phyloP scores from a whole-genome alignment of 768 basidiomycete genomes.

The Artomyces pyxidatus region DNA sequence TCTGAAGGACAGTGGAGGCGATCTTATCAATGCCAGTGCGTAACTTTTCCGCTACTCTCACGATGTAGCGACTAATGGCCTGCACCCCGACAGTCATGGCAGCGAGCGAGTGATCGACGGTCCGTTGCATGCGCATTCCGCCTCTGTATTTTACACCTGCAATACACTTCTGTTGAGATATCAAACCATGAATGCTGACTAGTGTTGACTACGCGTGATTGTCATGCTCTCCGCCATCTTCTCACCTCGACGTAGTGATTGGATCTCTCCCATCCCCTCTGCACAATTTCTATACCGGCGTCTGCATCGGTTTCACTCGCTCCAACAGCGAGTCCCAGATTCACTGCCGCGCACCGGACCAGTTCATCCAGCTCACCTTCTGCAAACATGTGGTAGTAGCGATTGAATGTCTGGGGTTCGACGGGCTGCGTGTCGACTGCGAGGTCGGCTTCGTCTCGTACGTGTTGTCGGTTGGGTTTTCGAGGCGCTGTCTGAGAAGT shows the following conservation, averaged over 20 bases:
- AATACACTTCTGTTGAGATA: neutral
- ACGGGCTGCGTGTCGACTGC: neutral
- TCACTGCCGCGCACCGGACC: slow-evolving; percentile 52
- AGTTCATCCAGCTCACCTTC: slow-evolving; percentile 67
- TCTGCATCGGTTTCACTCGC: slow-evolving; percentile 12
- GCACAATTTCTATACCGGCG: slow-evolving; percentile 51
- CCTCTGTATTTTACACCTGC: slow-evolving; percentile 13
- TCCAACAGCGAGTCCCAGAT: slow-evolving; percentile 48
- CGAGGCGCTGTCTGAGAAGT: slow-evolving; percentile 24
- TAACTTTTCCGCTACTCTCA: slow-evolving; percentile 19
- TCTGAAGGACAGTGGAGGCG: slow-evolving; percentile 86
- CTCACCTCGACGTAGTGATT: slow-evolving; percentile 80
- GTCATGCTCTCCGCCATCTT: slow-evolving; percentile 38
- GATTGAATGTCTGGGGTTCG: slow-evolving; percentile 51
- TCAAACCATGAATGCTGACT: neutral
- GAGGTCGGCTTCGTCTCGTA: neutral
- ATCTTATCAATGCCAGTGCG: slow-evolving; percentile 95
- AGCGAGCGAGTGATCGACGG: slow-evolving; percentile 65
- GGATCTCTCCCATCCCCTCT: slow-evolving; percentile 81
- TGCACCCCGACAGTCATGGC: slow-evolving; percentile 74
- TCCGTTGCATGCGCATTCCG: slow-evolving; percentile 22
- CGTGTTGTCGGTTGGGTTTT: neutral
- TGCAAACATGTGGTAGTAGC: slow-evolving; percentile 96
- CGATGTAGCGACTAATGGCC: neutral
- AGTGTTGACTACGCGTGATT: neutral